phyloP scores from a whole-genome alignment of 129 eudicot species.

The Chrysanthemum seticuspe region DNA sequence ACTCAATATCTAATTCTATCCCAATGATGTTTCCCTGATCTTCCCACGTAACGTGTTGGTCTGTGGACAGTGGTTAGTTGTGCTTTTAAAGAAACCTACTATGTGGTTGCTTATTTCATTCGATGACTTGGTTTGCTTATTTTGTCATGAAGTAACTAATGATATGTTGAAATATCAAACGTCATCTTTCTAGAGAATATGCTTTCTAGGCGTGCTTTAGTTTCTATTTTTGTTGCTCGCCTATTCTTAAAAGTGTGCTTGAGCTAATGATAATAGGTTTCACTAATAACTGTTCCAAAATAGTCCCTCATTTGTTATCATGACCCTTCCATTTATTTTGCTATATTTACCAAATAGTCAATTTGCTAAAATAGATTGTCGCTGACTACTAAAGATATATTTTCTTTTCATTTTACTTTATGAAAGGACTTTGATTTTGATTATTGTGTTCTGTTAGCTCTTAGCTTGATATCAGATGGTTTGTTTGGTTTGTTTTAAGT shows the following conservation, averaged over 20 bases:
- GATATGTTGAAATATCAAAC: no score
- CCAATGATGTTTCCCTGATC: not conserved
- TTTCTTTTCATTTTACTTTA: slow-evolving; percentile 12
- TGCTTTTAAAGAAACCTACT: not conserved
- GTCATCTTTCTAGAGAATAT: no score
- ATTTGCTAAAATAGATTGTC: not conserved
- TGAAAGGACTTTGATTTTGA: not conserved
- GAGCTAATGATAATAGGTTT: not conserved
- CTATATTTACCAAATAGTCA: slow-evolving; percentile 10
- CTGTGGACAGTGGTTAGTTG: not conserved
- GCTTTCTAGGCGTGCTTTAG: no score
- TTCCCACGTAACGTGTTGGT: not conserved
- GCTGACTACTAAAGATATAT: not conserved
- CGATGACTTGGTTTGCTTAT: not conserved
- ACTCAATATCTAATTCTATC: not conserved
- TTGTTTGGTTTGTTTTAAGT: not conserved
- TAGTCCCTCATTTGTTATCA: not conserved
- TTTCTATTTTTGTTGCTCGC: not conserved
- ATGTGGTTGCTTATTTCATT: not conserved
- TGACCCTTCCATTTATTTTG: not conserved
- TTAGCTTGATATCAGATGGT: slow-evolving; percentile 3
- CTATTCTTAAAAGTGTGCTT: slow-evolving; percentile 10
- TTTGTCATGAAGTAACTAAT: not conserved
- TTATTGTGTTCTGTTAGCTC: not conserved
- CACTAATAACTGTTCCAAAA: slow-evolving; percentile 5